These are phyloP conservation scores for Epicoccum sorghinum DNA, from an alignment of 2,329 filamentous ascomycete genomes.

Conservation along the genomic window DNA sequence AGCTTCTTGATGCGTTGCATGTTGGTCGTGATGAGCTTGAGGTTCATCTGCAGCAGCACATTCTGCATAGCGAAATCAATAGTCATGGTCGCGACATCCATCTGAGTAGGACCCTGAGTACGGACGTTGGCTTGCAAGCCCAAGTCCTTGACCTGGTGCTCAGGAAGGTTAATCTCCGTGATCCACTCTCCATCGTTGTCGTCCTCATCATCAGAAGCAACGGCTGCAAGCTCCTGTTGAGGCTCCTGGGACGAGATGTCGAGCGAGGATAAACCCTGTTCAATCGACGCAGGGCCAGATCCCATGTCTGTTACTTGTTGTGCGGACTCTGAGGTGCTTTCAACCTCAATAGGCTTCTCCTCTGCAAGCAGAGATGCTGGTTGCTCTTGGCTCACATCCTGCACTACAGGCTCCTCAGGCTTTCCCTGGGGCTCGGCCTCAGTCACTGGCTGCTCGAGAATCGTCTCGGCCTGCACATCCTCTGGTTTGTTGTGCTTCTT, in stretches of 20 bases:
- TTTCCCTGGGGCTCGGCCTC: constrained; percentile 18
- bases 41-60: constrained; percentile 90
- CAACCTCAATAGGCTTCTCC: constrained; percentile 11
- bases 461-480: not conserved
- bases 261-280: constrained; percentile 30
- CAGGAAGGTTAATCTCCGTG: constrained; percentile 88
- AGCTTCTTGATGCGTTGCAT: constrained; percentile 82
- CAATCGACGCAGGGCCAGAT: constrained; percentile 11
- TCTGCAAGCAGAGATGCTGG: constrained; percentile 6
- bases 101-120: constrained; percentile 61
- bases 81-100: constrained; percentile 90
- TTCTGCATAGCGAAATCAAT: constrained; percentile 99
- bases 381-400: constrained; percentile 6
- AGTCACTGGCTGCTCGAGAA: constrained; percentile 9
- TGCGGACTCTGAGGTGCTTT: constrained; percentile 8
- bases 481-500: constrained; percentile 13
- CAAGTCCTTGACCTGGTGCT: constrained; percentile 74
- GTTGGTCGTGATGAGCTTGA: constrained; percentile 81
- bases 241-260: constrained; percentile 17
- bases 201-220: constrained; percentile 40
- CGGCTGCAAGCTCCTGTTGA: constrained; percentile 25
- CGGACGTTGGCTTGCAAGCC: constrained; percentile 48
- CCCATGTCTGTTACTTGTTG: constrained; percentile 1
- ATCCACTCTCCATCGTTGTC: constrained; percentile 78
- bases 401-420: constrained; percentile 15